Evolutionary conservation across 1,284 basidiomycete species (phyloP).

Genomic region (Cutaneotrichosporon sp.): DNA sequence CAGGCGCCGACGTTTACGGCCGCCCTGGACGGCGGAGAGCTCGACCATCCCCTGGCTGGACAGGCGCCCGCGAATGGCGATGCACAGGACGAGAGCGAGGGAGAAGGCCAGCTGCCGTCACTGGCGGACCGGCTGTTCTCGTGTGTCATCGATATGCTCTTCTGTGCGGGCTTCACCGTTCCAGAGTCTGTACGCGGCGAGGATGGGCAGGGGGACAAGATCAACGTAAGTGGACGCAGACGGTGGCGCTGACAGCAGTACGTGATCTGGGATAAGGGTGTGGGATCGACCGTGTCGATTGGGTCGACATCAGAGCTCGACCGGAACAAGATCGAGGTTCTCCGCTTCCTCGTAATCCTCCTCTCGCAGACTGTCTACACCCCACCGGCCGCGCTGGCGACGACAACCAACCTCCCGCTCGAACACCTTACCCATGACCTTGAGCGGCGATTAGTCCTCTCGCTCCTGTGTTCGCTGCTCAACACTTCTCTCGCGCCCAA

Average conservation of each 20-base stretch:
- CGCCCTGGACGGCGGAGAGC: slow-evolving; percentile 32
- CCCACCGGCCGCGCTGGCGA: slow-evolving; percentile 63
- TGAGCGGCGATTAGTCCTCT: slow-evolving; percentile 73
- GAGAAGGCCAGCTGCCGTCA: slow-evolving; percentile 56
- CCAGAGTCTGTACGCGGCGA: slow-evolving; percentile 65
- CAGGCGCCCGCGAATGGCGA: slow-evolving; percentile 27
- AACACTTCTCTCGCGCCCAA: slow-evolving; percentile 71
- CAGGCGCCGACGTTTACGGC: slow-evolving; percentile 13
- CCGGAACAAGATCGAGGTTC: slow-evolving; percentile 75
- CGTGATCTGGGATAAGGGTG: slow-evolving; percentile 74
- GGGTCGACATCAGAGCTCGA: slow-evolving; percentile 66
- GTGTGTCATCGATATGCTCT: slow-evolving; percentile 74
- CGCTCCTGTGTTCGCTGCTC: slow-evolving; percentile 80
- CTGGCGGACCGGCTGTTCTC: slow-evolving; percentile 72
- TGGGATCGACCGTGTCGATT: slow-evolving; percentile 72
- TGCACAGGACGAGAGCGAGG: slow-evolving; percentile 13
- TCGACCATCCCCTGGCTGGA: neutral
- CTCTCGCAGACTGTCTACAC: slow-evolving; percentile 83
- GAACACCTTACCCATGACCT: slow-evolving; percentile 70
- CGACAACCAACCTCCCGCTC: slow-evolving; percentile 67
- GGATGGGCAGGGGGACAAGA: slow-evolving; percentile 64
- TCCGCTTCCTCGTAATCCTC: slow-evolving; percentile 75
- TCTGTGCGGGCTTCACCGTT: slow-evolving; percentile 85
- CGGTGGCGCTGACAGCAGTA: slow-evolving; percentile 32
- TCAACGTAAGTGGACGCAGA: slow-evolving; percentile 60